phyloP scores from a whole-genome alignment of 139 green algal species.

The Chlorella vulgaris region DNA sequence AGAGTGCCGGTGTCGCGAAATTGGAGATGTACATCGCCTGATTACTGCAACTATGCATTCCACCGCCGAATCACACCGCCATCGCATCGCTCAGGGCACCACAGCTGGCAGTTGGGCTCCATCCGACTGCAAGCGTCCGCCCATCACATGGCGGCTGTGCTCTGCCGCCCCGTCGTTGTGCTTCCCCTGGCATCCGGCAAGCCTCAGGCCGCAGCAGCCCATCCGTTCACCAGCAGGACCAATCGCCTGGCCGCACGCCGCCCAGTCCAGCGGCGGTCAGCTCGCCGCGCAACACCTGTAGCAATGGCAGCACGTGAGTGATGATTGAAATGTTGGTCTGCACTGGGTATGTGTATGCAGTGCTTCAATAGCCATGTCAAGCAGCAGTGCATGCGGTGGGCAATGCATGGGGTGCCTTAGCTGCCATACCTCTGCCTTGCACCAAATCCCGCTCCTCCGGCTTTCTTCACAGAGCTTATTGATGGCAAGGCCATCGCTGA shows the following conservation, averaged over 20 bases:
- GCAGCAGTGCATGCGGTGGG: too few species aligned
- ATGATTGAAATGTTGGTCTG: too few species aligned
- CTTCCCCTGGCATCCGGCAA: constrained; percentile 20
- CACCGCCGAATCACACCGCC: too few species aligned
- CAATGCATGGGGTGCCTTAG: too few species aligned
- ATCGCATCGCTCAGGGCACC: neutral
- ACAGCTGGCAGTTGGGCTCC: too few species aligned
- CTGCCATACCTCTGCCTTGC: too few species aligned
- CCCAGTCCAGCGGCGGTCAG: neutral
- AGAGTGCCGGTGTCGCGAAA: too few species aligned
- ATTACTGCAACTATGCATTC: too few species aligned
- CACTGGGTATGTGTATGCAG: too few species aligned
- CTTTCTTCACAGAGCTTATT: constrained; percentile 63
- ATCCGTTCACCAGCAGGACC: neutral
- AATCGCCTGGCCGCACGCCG: neutral
- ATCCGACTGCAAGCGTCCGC: neutral
- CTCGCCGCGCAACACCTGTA: neutral
- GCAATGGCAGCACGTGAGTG: neutral
- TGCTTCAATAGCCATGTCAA: neutral
- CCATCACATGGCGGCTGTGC: neutral
- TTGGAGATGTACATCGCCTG: too few species aligned
- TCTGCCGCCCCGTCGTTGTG: neutral
- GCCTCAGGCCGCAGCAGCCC: neutral
- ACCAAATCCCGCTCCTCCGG: neutral
- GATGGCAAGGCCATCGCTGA: constrained; percentile 86